phyloP scores from a whole-genome alignment of 768 basidiomycete species.

The Multifurca ochricompacta region DNA sequence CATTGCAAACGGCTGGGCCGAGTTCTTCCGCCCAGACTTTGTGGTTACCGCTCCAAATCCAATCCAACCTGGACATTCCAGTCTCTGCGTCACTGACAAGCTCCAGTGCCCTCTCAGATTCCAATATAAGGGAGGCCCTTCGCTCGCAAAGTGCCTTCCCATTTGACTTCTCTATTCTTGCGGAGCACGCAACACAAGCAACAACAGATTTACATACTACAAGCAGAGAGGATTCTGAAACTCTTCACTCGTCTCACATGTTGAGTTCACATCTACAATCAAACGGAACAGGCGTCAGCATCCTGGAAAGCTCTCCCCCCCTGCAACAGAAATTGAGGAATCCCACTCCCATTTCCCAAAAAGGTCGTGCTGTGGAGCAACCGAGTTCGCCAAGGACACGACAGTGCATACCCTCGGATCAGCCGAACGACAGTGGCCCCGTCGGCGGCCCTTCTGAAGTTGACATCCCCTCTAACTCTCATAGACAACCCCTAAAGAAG shows the following conservation, averaged over 20 bases:
- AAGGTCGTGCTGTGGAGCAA: not conserved
- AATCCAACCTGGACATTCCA: not conserved
- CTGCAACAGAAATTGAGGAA: not conserved
- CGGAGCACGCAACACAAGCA: not conserved
- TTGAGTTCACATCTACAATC: not conserved
- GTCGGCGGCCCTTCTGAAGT: not conserved
- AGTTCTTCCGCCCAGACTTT: not conserved
- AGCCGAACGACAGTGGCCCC: not conserved
- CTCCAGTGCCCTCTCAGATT: not conserved
- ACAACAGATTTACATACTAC: not conserved
- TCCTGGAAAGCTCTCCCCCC: not conserved
- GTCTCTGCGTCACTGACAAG: not conserved
- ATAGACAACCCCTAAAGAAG: constrained; percentile 11
- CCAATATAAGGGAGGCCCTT: not conserved
- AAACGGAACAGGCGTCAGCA: not conserved
- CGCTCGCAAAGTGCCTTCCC: not conserved
- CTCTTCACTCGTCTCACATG: no score
- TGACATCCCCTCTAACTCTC: not conserved
- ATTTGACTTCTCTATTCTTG: constrained; percentile 9
- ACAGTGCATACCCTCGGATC: not conserved
- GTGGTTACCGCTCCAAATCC: not conserved
- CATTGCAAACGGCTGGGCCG: not conserved
- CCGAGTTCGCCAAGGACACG: not conserved
- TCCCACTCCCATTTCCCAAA: not conserved
- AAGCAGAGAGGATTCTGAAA: not conserved